Evolutionary conservation across 179 eudicot genomes (phyloP).

Genomic region (Silene vulgaris): DNA sequence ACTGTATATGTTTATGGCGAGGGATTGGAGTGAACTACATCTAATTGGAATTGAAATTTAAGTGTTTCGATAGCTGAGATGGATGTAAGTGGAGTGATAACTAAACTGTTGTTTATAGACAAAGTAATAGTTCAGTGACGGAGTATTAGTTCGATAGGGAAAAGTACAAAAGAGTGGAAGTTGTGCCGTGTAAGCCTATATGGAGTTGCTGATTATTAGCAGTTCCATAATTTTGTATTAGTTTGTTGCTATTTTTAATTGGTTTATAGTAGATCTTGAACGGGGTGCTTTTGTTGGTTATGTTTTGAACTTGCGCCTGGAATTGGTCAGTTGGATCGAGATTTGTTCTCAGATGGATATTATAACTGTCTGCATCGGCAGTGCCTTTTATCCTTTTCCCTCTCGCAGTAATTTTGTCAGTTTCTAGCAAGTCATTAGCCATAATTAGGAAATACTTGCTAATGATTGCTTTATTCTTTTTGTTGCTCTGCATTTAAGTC

Average conservation of each 20-base stretch:
- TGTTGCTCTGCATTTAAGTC: constrained; percentile 17
- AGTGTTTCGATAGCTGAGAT: not conserved
- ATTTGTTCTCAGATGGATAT: not conserved
- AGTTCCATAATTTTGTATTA: not conserved
- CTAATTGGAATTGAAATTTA: not conserved
- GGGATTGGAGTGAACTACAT: constrained; percentile 11
- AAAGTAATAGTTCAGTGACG: not conserved
- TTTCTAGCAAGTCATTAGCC: not conserved
- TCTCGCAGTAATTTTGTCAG: not conserved
- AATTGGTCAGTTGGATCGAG: not conserved
- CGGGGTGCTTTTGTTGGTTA: not conserved
- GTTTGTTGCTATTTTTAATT: not conserved
- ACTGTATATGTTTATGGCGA: not conserved
- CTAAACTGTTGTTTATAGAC: not conserved
- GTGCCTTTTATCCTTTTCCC: not conserved
- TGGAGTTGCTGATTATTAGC: too few species aligned
- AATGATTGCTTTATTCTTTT: not conserved
- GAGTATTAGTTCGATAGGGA: not conserved
- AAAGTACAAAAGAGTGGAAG: not conserved
- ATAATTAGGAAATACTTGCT: constrained; percentile 8
- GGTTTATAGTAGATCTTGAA: not conserved
- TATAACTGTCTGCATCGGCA: not conserved
- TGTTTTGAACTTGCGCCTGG: not conserved
- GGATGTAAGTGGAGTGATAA: not conserved
- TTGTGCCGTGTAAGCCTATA: not conserved